Evolutionary conservation across 768 basidiomycete species (phyloP), one percentile per base, ranked within the genome.

Genomic region (Tylopilus plumbeoviolaceoides): DNA sequence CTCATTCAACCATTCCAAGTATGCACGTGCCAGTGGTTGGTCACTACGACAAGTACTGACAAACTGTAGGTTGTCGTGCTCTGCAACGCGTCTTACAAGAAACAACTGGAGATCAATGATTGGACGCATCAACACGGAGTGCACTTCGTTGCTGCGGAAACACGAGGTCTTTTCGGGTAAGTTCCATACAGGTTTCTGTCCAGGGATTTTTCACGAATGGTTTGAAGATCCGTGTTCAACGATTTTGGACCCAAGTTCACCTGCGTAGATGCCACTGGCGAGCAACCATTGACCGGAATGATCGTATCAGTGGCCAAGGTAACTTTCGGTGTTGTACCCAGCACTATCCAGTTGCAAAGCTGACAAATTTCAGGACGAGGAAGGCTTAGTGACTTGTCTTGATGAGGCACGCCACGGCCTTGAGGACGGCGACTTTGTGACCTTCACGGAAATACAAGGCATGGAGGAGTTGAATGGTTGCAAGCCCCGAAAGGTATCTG

Each of bases 401-500:
- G 97, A 99, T 60, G 97, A 99, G 74, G 89, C 95, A 11, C 83
- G 97, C 54, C 97, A 98, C 69, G 97, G 97, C 18, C 80, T 99
- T n/a, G 94, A 98, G 69, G 97, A 98, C 67, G 97, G 97, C 15
- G 93, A 98, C 66, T 98, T 86, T 63, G 95, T 98, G 21, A 95
- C 97, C 5, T 98, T 99, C 74, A 80, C 83, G 17, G 97, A 99
- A 73, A 84, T 99, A 23, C 87, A 95, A 70, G 97, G 97, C 33
- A 95, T 97, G 92, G 77, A 80, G 23, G 90, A 91, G 63, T 72
- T 98, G 30, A 98, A 98, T 61, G 88, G 77, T 4, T 91, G 91
- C 64, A 89, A 95, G 65, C 92, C 97, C 17, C 79, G 93, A 48
- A 98, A 95, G 70, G 73, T 99, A 35, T 76, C 87, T 15, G 92